Conservation (phyloP, 2,329 filamentous ascomycete genomes). For the Cladophialophora carrionii region DNA sequence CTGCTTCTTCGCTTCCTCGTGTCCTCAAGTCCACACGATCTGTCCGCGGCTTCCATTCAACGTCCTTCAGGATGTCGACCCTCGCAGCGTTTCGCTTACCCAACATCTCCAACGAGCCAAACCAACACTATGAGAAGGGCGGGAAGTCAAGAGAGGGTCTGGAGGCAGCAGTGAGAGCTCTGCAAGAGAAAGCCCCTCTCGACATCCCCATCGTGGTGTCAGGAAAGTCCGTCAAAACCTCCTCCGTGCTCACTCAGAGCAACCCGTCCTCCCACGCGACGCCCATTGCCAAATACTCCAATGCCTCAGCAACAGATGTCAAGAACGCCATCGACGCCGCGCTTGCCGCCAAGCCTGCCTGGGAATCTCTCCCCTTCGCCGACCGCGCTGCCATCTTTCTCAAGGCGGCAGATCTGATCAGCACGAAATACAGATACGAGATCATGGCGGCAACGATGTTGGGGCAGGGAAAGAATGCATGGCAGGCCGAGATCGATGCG, state of each 20-base stretch:
- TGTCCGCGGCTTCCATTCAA: conserved; percentile 25
- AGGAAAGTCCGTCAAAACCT: conserved; percentile 75
- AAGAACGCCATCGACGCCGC: conserved; percentile 79
- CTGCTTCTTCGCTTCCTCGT: conserved; percentile 20
- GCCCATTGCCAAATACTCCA: conserved; percentile 80
- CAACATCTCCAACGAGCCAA: conserved; percentile 88
- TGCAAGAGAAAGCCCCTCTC: conserved; percentile 70
- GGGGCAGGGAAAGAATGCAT: conserved; percentile 96
- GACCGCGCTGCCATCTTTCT: conserved; percentile 93
- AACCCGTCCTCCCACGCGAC: conserved; percentile 81
- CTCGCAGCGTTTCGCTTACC: conserved; percentile 87
- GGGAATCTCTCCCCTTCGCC: conserved; percentile 84
- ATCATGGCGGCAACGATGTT: conserved; percentile 96
- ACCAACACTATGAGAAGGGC: conserved; percentile 86
- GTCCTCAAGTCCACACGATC: conserved; percentile 17
- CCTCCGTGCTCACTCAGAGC: conserved; percentile 68
- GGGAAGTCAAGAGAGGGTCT: conserved; percentile 78
- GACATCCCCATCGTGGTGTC: conserved; percentile 82
- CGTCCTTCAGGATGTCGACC: conserved; percentile 51
- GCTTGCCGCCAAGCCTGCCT: conserved; percentile 79
- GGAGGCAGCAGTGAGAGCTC: conserved; percentile 69
- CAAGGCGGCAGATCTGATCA: conserved; percentile 89
- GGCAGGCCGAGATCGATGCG: conserved; percentile 98
- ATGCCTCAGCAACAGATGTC: conserved; percentile 76
- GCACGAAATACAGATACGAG: conserved; percentile 92